phyloP scores from a whole-genome alignment of 371 early-diverging fungal genomes.

The Mucor irregularis region DNA sequence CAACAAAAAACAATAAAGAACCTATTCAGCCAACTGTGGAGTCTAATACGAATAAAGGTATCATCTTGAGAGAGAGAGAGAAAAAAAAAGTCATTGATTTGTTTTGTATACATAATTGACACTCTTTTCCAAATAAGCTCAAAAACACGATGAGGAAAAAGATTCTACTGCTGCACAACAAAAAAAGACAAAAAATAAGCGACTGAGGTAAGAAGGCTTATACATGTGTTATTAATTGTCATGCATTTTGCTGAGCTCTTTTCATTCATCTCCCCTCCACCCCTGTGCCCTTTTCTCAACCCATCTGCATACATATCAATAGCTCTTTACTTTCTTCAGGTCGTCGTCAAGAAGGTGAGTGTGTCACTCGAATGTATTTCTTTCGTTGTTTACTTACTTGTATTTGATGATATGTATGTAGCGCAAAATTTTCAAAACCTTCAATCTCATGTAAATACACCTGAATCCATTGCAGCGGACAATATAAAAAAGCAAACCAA shows the following conservation, averaged over 20 bases:
- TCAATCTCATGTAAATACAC: conserved; percentile 1
- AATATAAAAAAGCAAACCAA: not conserved
- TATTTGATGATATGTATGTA: not conserved
- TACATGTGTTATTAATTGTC: too few species aligned
- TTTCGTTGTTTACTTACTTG: not conserved
- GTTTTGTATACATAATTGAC: not conserved
- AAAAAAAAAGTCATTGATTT: too few species aligned
- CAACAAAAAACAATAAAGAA: not conserved
- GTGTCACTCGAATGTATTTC: too few species aligned
- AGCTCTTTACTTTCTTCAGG: conserved; percentile 23
- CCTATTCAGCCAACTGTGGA: too few species aligned
- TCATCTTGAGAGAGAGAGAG: too few species aligned
- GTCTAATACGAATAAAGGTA: too few species aligned
- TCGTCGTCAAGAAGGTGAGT: conserved; percentile 21
- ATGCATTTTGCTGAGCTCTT: not conserved
- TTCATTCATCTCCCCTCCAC: not conserved
- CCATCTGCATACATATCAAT: conserved; percentile 14
- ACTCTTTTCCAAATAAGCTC: not conserved
- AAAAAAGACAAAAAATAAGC: conserved; percentile 23
- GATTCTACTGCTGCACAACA: too few species aligned
- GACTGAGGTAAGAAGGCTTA: conserved; percentile 13
- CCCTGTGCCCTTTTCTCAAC: conserved; percentile 17
- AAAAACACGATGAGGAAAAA: too few species aligned
- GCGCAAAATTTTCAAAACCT: not conserved
- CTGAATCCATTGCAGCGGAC: not conserved